phyloP scores from a whole-genome alignment of 768 basidiomycete genomes.

The Termitomyces eurrhizus region DNA sequence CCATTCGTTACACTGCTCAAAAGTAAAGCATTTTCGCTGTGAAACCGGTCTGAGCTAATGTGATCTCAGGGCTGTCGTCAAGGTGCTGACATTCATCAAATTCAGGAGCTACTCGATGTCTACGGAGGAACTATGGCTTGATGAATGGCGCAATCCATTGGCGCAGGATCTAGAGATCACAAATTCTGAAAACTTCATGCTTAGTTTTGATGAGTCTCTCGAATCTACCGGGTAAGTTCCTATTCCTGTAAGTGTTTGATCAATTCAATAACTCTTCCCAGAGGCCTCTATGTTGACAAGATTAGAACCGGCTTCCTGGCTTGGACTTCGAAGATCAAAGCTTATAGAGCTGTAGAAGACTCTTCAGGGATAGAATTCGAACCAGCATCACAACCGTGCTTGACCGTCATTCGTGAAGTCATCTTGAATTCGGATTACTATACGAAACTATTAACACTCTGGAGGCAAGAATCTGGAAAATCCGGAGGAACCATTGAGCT shows the following conservation, averaged over 20 bases:
- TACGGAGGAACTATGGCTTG: conserved; percentile 66
- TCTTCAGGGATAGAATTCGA: conserved; percentile 50
- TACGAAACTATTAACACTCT: conserved; percentile 54
- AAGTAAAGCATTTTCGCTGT: conserved; percentile 33
- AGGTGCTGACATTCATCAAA: conserved; percentile 66
- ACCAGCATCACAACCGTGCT: conserved; percentile 38
- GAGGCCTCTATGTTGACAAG: conserved; percentile 64
- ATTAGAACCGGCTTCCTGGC: conserved; percentile 73
- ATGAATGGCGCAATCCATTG: conserved; percentile 67
- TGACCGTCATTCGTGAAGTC: conserved; percentile 48
- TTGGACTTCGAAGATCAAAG: conserved; percentile 65
- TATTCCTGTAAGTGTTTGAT: neutral
- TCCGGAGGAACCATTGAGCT: conserved; percentile 49
- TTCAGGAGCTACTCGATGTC: conserved; percentile 68
- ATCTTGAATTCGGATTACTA: conserved; percentile 56
- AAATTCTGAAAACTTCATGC: conserved; percentile 48
- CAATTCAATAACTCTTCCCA: conserved; percentile 16
- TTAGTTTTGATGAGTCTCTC: conserved; percentile 39
- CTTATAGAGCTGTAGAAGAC: conserved; percentile 44
- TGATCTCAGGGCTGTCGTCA: conserved; percentile 56
- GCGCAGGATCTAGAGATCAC: conserved; percentile 39
- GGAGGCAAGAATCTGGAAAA: conserved; percentile 79
- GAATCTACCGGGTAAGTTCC: conserved; percentile 30
- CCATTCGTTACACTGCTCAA: conserved; percentile 62
- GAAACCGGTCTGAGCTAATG: neutral